Base-by-base conservation (phyloP, 2,329 filamentous ascomycete species). In the Chalaropsis thielavioides region DNA sequence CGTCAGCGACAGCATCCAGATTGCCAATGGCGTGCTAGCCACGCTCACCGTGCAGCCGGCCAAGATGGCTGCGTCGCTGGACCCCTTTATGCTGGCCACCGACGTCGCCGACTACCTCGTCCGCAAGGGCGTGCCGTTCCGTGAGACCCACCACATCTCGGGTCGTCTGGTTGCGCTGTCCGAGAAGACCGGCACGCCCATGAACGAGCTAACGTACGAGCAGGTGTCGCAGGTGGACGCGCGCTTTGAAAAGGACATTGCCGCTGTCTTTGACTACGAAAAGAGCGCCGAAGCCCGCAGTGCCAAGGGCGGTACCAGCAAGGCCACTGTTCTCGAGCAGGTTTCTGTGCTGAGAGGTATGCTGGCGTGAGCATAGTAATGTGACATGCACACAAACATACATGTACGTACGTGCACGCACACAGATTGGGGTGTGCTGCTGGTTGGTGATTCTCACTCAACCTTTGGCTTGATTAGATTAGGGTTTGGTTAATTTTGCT, bases 51-150 rank as follows among this genome's bases (percentile, higher is more conserved):
- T 87, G 68, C 80, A 83, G 70, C 83, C 88, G 0, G 84, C 88
- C 68, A 87, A 85, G 76, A 95, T 96, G 90, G 76, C 78, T 67
- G 88, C 86, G 19, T 87, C 89, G 0, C 79, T 96, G 11, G 86
- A 89, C 7, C 88, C 87, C 8, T 87, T 89, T 72, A 94, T 95
- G 89, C 82, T 95, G 2, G 90, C 90, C 15, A 84, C 83, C 1
- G 84, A 88, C 70, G 77, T 88, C 13, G 83, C 83, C 24, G 83
- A 88, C 71, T 85, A 82, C 71, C 76, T 86, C 3, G 83, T 86
- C 40, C 76, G 80, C 66, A 85, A 83, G 73, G 84, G 83, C 43
- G 85, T 90, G 17, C 88, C 88, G 11, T 94, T 92, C 80, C 81
- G 88, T 38, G 87, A 92, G 76, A 88, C 87, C 1, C 88, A 92